phyloP scores from a whole-genome alignment of 2,329 filamentous ascomycete species.

The Aspergillus alliaceus region DNA sequence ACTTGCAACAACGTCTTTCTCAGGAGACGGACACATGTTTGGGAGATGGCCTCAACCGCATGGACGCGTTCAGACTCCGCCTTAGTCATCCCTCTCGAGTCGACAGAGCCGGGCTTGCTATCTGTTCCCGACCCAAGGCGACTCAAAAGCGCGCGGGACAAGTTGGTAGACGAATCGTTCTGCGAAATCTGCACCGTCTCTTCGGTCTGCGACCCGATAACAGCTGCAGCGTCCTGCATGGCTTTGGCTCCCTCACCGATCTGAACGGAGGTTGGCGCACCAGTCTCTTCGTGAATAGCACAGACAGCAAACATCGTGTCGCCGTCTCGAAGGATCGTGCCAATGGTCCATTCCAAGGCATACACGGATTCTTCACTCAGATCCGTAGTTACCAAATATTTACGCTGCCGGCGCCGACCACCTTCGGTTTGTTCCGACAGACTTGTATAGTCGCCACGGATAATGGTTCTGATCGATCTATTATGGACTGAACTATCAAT shows the following conservation, averaged over 20 bases:
- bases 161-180: conserved; percentile 29
- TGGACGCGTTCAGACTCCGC: conserved; percentile 76
- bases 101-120: conserved; percentile 45
- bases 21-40: conserved; percentile 79
- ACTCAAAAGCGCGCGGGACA: conserved; percentile 33
- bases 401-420: conserved; percentile 74
- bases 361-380: conserved; percentile 92
- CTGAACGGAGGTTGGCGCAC: conserved; percentile 46
- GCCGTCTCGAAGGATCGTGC: conserved; percentile 88
- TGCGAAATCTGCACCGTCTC: conserved; percentile 50
- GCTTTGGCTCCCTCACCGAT: conserved; percentile 72
- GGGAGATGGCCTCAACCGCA: conserved; percentile 80
- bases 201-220: conserved; percentile 61
- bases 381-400: conserved; percentile 95
- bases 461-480: conserved; percentile 83
- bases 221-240: conserved; percentile 72
- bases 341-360: conserved; percentile 95
- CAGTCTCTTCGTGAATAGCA: conserved; percentile 81
- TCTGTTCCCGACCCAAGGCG: conserved; percentile 39
- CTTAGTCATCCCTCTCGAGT: conserved; percentile 55
- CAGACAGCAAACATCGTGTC: conserved; percentile 93
- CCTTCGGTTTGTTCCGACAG: conserved; percentile 77
- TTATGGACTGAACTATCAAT: conserved; percentile 72
- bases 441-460: conserved; percentile 75
- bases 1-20: conserved; percentile 92